These are phyloP conservation scores for Fusarium foetens DNA, from an alignment of 2,329 filamentous ascomycete species.

Conservation along the genomic window DNA sequence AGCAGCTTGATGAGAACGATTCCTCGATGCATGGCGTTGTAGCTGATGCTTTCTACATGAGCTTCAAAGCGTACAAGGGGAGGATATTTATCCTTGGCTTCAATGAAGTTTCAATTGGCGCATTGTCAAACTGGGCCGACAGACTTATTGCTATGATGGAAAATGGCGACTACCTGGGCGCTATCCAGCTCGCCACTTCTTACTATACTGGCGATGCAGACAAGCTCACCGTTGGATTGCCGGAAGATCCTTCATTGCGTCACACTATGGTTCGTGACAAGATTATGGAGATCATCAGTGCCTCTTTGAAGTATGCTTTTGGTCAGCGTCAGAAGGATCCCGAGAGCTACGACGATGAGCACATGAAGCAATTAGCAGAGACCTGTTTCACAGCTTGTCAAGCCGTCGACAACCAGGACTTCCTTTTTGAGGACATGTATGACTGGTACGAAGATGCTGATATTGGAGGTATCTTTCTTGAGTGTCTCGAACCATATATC, in stretches of 20 bases:
- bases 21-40: constrained; percentile 93
- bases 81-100: constrained; percentile 92
- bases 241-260: constrained; percentile 80
- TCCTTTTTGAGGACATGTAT: constrained; percentile 91
- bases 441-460: constrained; percentile 86
- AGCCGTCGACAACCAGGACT: constrained; percentile 80
- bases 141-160: constrained; percentile 94
- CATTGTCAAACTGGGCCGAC: constrained; percentile 97
- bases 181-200: constrained; percentile 88
- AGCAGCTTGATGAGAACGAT: constrained; percentile 88
- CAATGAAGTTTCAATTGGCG: constrained; percentile 90
- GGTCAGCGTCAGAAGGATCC: constrained; percentile 67
- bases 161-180: constrained; percentile 92
- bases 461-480: constrained; percentile 80
- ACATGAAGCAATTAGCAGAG: constrained; percentile 81
- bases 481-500: constrained; percentile 89
- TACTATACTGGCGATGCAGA: constrained; percentile 94
- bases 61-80: constrained; percentile 94
- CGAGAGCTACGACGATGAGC: constrained; percentile 60
- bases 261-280: constrained; percentile 89
- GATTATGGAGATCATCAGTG: constrained; percentile 90
- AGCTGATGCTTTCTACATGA: constrained; percentile 98
- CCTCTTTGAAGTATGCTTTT: constrained; percentile 91
- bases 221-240: constrained; percentile 91
- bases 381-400: constrained; percentile 87